Evolutionary conservation across 208 protist species (phyloP).

Genomic region (Acanthamoeba lugdunensis): DNA sequence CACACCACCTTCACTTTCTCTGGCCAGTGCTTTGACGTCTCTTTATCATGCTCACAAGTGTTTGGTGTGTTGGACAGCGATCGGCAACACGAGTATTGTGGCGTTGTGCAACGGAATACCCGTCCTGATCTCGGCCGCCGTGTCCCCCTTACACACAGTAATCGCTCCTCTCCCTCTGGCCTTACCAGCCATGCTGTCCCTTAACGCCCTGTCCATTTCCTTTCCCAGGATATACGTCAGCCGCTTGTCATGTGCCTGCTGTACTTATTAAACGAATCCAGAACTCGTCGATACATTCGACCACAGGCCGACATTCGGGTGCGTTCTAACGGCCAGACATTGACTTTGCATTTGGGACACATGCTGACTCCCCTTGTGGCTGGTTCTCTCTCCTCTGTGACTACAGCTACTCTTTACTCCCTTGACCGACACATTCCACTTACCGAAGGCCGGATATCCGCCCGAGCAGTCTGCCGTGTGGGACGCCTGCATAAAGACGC

Average conservation of each 20-base stretch:
- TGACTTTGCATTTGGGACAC: not conserved
- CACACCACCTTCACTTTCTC: not conserved
- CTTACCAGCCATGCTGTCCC: not conserved
- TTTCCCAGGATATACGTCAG: slow-evolving; percentile 25
- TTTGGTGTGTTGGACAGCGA: not conserved
- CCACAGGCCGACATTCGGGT: slow-evolving; percentile 47
- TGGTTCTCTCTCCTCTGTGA: not conserved
- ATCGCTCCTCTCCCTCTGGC: not conserved
- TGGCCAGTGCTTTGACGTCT: not conserved
- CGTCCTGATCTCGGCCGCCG: slow-evolving; percentile 5
- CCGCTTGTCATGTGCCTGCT: slow-evolving; percentile 57
- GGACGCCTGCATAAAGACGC: slow-evolving; percentile 30
- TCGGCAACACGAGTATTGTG: slow-evolving; percentile 3
- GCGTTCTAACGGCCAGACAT: not conserved
- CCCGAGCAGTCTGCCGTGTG: slow-evolving; percentile 5
- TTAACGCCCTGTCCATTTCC: not conserved
- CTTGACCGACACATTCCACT: slow-evolving; percentile 53
- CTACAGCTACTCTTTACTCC: slow-evolving; percentile 44
- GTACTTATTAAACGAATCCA: slow-evolving; percentile 47
- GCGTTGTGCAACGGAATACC: slow-evolving; percentile 58
- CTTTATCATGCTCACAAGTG: not conserved
- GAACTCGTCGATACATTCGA: slow-evolving; percentile 47
- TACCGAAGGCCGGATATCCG: slow-evolving; percentile 20
- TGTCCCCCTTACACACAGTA: slow-evolving; percentile 53
- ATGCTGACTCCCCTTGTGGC: not conserved